These are phyloP conservation scores for Zygotorulaspora chibaensis DNA, from an alignment of 805 yeast genomes.

Conservation along the genomic window DNA sequence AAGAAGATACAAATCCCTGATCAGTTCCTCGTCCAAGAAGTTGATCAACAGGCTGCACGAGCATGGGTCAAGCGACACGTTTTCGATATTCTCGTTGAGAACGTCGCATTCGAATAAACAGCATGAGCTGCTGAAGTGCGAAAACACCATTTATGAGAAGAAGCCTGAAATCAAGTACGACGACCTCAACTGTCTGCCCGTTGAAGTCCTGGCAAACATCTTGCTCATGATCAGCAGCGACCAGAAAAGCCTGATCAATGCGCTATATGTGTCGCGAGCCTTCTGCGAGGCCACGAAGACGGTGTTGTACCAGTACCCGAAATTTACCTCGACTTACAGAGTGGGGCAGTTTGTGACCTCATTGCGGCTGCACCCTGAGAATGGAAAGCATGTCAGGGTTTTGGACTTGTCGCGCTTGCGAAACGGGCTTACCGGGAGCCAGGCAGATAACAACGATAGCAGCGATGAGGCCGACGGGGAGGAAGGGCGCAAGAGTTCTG, in stretches of 20 bases:
- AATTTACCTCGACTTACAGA: slow-evolving; percentile 66
- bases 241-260: slow-evolving; percentile 36
- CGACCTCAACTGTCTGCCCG: slow-evolving; percentile 32
- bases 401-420: slow-evolving; percentile 54
- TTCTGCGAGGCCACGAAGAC: slow-evolving; percentile 51
- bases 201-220: slow-evolving; percentile 31
- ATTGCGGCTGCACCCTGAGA: slow-evolving; percentile 49
- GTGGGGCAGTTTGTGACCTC: slow-evolving; percentile 75
- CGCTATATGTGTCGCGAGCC: slow-evolving; percentile 48
- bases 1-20: slow-evolving; percentile 24
- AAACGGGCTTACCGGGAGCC: slow-evolving; percentile 32
- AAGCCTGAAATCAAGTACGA: slow-evolving; percentile 13
- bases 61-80: slow-evolving; percentile 31
- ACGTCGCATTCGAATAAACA: slow-evolving; percentile 21
- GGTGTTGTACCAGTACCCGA: slow-evolving; percentile 50
- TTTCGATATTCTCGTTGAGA: slow-evolving; percentile 29
- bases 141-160: slow-evolving; percentile 9
- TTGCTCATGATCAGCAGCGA: slow-evolving; percentile 17
- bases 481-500: background rate
- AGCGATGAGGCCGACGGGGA: slow-evolving; percentile 14
- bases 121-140: slow-evolving; percentile 4
- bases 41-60: slow-evolving; percentile 33
- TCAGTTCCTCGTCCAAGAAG: slow-evolving; percentile 26
- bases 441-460: background rate
- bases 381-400: slow-evolving; percentile 52